Evolutionary conservation across 73 alveolate genomes (phyloP).

Genomic region (Paramecium sexaurelia): DNA sequence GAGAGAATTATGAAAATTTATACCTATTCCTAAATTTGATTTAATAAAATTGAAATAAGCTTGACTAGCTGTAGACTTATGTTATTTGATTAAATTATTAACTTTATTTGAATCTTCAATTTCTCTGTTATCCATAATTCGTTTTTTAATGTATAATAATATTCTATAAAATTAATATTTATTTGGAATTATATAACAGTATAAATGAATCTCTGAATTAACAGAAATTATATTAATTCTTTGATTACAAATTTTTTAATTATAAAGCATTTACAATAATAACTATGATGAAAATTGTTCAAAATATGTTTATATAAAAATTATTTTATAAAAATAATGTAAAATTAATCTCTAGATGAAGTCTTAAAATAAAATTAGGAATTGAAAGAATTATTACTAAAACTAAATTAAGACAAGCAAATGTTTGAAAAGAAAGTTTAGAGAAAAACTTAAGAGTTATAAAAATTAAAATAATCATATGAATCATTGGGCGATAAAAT

Average conservation of each 20-base stretch:
- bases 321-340: neutral
- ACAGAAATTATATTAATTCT: neutral
- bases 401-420: neutral
- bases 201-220: neutral
- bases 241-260: neutral
- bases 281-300: neutral
- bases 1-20: neutral
- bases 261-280: neutral
- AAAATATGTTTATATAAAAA: neutral
- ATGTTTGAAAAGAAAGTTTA: constrained; percentile 44
- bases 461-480: neutral
- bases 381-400: constrained; percentile 10
- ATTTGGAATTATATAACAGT: neutral
- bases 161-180: neutral
- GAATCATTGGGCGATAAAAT: neutral
- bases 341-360: constrained; percentile 14
- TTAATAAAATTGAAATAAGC: constrained; percentile 43
- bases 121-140: constrained; percentile 14
- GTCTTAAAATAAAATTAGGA: constrained; percentile 17
- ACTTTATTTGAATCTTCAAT: neutral
- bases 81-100: neutral
- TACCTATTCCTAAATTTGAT: constrained; percentile 41
- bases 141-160: neutral
- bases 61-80: constrained; percentile 1
- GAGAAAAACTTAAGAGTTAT: neutral